phyloP scores from a whole-genome alignment of 1,139 yeast genomes.

The Kodamaea sp. region DNA sequence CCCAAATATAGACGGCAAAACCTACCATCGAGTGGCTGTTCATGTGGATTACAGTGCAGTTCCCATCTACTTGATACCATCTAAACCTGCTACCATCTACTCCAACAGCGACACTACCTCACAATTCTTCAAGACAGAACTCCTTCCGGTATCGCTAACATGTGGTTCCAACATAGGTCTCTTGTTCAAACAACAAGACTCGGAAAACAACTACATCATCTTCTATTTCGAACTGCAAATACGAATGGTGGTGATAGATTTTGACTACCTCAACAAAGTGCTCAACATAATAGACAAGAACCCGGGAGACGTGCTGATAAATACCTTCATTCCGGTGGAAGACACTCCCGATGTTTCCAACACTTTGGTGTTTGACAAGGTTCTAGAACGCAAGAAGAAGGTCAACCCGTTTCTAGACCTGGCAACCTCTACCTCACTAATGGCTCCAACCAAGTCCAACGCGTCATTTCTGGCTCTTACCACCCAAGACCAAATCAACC shows the following conservation, averaged over 20 bases:
- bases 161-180: conserved; percentile 12
- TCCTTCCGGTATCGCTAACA: conserved; percentile 17
- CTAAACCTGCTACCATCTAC: conserved; percentile 28
- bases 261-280: conserved; percentile 12
- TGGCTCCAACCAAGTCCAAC: conserved; percentile 8
- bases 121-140: conserved; percentile 25
- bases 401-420: conserved; percentile 17
- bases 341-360: conserved; percentile 5
- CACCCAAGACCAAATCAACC: conserved; percentile 34
- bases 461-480: conserved; percentile 22
- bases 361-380: conserved; percentile 37
- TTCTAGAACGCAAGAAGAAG: conserved; percentile 29
- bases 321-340: conserved; percentile 6
- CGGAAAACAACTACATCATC: conserved; percentile 9
- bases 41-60: conserved; percentile 22
- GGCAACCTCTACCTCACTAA: conserved; percentile 8
- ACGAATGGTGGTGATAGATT: conserved; percentile 15
- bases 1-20: not conserved
- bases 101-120: conserved; percentile 24
- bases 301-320: conserved; percentile 2
- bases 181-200: conserved; percentile 11
- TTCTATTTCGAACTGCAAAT: conserved; percentile 13
- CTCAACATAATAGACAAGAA: conserved; percentile 1
- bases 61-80: conserved; percentile 32
- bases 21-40: conserved; percentile 5